Evolutionary conservation across 768 basidiomycete genomes (phyloP).

Genomic region (Tylopilus rubrobrunneus): DNA sequence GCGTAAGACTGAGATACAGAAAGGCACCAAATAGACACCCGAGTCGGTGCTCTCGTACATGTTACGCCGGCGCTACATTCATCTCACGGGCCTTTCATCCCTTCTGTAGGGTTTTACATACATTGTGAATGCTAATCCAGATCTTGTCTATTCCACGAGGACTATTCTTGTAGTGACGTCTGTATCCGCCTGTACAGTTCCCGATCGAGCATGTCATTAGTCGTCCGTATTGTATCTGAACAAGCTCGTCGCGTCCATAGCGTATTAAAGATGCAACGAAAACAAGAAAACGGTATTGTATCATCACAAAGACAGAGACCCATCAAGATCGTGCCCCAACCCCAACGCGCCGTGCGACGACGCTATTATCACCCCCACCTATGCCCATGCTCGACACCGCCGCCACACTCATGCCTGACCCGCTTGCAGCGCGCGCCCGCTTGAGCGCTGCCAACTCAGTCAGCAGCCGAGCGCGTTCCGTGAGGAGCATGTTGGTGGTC

Average conservation of each 20-base stretch:
- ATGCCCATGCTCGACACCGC: neutral
- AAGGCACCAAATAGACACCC: neutral
- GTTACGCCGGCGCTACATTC: no score
- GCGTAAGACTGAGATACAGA: neutral
- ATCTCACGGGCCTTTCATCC: no score
- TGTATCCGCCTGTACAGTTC: no score
- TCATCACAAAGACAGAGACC: neutral
- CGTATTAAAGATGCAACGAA: neutral
- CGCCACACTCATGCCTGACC: neutral
- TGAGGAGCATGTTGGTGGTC: conserved; percentile 46
- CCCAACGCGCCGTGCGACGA: conserved; percentile 2
- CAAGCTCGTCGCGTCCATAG: neutral
- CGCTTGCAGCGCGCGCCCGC: conserved; percentile 15
- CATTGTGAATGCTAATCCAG: no score
- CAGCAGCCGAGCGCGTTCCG: conserved; percentile 54
- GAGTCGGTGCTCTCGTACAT: neutral
- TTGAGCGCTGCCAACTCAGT: conserved; percentile 50
- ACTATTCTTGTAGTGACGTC: neutral
- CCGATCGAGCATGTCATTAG: neutral
- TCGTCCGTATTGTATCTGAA: neutral
- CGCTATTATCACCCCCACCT: neutral
- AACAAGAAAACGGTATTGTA: neutral
- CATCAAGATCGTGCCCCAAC: conserved; percentile 8
- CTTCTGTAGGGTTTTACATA: no score
- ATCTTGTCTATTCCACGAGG: no score